phyloP scores from a whole-genome alignment of 2,329 filamentous ascomycete genomes.

The Cryphonectria nitschkei region DNA sequence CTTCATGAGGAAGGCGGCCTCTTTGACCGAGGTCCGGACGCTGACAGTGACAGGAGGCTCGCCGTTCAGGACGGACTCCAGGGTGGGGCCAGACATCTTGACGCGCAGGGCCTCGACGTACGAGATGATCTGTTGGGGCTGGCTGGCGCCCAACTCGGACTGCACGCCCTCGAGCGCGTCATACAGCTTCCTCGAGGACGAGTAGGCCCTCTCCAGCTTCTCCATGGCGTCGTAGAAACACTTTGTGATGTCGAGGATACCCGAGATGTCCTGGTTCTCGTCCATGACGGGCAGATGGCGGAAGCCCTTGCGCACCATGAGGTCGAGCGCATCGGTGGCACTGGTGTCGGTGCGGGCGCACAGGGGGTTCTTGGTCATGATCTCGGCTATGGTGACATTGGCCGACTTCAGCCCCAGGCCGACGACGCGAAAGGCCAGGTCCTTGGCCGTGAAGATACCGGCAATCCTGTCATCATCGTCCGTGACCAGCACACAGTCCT shows the following conservation, averaged over 20 bases:
- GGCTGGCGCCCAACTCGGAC: conserved; percentile 91
- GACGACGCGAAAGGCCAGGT: conserved; percentile 95
- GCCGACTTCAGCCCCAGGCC: conserved; percentile 86
- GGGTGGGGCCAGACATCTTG: conserved; percentile 97
- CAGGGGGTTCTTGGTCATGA: conserved; percentile 99
- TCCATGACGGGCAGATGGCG: conserved; percentile 98
- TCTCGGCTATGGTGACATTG: conserved; percentile 92
- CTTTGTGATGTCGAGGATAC: conserved; percentile 97
- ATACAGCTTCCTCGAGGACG: conserved; percentile 96
- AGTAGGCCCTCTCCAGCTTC: conserved; percentile 96
- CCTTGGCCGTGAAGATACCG: conserved; percentile 98
- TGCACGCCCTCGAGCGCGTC: conserved; percentile 97
- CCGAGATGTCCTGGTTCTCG: conserved; percentile 98
- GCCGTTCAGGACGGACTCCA: conserved; percentile 92
- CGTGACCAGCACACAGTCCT: conserved; percentile 96
- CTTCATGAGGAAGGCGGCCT: conserved; percentile 95
- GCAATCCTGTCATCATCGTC: conserved; percentile 98
- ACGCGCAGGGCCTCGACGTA: conserved; percentile 93
- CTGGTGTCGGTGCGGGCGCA: conserved; percentile 97
- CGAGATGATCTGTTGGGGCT: conserved; percentile 98
- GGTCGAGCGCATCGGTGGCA: conserved; percentile 92
- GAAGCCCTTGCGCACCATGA: conserved; percentile 99
- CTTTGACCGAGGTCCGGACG: conserved; percentile 93
- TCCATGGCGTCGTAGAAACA: conserved; percentile 99
- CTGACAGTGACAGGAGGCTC: conserved; percentile 92